A percentile compares a stretch with the other conserved stretches of the same genome.
Conservation (phyloP, 2,329 filamentous ascomycete genomes). For the Ophiostoma novo-ulmi region DNA sequence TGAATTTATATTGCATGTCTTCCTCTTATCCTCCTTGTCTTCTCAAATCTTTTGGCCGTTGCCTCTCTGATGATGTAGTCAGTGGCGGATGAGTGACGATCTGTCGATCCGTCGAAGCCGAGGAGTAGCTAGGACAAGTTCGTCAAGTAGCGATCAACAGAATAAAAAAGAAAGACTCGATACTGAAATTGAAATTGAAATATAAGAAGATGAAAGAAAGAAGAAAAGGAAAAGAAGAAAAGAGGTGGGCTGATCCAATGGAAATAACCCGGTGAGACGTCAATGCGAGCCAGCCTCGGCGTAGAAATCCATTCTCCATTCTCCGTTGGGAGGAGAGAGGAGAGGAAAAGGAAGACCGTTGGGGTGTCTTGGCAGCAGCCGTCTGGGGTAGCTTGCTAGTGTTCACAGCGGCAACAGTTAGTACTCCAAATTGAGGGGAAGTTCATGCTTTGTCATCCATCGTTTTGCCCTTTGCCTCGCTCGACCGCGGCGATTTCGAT, state of each 20-base stretch:
- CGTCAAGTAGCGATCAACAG: not conserved
- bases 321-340: not conserved
- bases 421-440: slow-evolving; percentile 3
- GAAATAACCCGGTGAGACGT: not conserved
- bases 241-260: not conserved
- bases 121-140: not conserved
- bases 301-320: not conserved
- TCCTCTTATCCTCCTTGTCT: not conserved
- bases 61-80: not conserved
- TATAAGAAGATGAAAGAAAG: not conserved
- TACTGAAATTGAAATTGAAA: too few species aligned
- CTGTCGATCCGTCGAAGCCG: not conserved
- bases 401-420: not conserved
- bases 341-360: not conserved
- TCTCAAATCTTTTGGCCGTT: not conserved
- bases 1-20: not conserved
- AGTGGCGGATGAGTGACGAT: not conserved
- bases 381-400: slow-evolving; percentile 3
- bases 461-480: not conserved
- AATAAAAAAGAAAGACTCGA: not conserved
- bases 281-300: not conserved
- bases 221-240: not conserved
- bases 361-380: not conserved
- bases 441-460: not conserved
- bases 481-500: not conserved